Conservation (phyloP, 2,329 filamentous ascomycete genomes). For the Colletotrichum cereale region DNA sequence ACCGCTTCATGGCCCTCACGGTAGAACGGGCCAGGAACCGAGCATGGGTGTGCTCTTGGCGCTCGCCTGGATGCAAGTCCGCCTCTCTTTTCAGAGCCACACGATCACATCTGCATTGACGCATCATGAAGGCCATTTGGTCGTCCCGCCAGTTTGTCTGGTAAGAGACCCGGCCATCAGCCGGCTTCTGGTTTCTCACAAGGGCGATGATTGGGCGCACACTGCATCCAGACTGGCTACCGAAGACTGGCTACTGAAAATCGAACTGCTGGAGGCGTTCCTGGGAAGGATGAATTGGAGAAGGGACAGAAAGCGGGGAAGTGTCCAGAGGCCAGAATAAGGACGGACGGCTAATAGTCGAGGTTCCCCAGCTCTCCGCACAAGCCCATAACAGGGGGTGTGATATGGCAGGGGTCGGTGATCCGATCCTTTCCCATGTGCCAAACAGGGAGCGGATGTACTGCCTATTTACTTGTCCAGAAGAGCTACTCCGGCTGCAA, state of each 20-base stretch:
- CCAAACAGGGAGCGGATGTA: constrained; percentile 4
- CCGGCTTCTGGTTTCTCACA: constrained; percentile 10
- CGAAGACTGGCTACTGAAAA: not conserved
- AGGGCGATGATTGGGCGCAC: not conserved
- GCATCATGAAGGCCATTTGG: not conserved
- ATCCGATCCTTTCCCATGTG: constrained; percentile 18
- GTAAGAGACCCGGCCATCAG: not conserved
- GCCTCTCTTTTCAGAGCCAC: not conserved
- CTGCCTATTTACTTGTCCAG: not conserved
- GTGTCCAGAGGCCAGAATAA: not conserved
- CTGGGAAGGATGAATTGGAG: not conserved
- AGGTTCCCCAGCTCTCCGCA: constrained; percentile 32
- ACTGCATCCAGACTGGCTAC: not conserved
- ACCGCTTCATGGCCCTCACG: constrained; percentile 15
- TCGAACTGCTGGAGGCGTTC: not conserved
- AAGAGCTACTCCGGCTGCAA: constrained; percentile 11
- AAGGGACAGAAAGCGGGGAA: constrained; percentile 19
- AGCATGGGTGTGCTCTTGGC: constrained; percentile 22
- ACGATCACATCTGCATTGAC: constrained; percentile 15
- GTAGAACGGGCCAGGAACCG: constrained; percentile 39
- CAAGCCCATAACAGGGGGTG: constrained; percentile 20
- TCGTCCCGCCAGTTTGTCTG: not conserved
- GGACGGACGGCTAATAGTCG: not conserved
- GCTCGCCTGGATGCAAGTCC: constrained; percentile 12
- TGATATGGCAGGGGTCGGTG: constrained; percentile 2